Conservation (phyloP, 441 rosid species). For the Omphalea diandra region DNA sequence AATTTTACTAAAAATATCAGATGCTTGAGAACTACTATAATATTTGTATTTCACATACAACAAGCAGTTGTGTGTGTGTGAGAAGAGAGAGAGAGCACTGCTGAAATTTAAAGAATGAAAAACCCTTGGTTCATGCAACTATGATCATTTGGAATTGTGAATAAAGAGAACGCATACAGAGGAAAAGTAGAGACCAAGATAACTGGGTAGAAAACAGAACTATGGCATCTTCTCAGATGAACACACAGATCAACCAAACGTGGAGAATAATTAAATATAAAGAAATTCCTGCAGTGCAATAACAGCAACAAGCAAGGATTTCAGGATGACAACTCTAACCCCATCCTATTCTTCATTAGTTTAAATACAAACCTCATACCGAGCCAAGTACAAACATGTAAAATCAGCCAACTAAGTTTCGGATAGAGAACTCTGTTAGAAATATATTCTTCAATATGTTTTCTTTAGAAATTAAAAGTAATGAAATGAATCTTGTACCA, state of each 20-base stretch:
- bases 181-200: neutral
- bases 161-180: neutral
- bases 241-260: neutral
- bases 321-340: neutral
- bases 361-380: neutral
- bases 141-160: too few relatives aligned
- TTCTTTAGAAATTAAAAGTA: conserved; percentile 1
- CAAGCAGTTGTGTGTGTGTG: neutral
- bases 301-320: neutral
- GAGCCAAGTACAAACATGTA: neutral
- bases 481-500: neutral
- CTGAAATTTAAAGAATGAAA: neutral
- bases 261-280: neutral
- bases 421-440: neutral
- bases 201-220: neutral
- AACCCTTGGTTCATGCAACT: neutral
- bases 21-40: neutral
- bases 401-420: neutral
- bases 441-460: neutral
- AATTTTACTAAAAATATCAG: neutral
- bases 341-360: neutral
- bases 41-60: neutral
- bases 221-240: neutral
- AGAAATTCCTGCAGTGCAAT: neutral
- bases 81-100: neutral